Evolutionary conservation across 805 yeast species (phyloP).

Genomic region (Wickerhamiella azymoides): DNA sequence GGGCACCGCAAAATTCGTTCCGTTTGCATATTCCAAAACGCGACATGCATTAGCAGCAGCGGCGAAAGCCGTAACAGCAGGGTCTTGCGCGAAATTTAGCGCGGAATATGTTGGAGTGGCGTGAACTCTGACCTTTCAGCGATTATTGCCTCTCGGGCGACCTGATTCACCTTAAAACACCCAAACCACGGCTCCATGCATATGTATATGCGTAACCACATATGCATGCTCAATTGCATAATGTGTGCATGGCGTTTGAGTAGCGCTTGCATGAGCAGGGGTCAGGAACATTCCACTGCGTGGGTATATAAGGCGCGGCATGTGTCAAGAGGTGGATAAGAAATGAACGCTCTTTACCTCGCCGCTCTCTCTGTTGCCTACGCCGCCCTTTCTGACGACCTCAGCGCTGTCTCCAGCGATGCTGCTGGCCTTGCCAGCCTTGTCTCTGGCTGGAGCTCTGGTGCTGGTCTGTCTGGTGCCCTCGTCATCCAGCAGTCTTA

Average conservation of each 20-base stretch:
- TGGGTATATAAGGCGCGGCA: neutral
- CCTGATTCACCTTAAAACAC: too few species aligned
- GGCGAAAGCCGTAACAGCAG: too few species aligned
- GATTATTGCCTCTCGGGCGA: too few species aligned
- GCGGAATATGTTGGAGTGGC: too few species aligned
- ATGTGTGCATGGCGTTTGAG: too few species aligned
- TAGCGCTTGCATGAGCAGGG: neutral
- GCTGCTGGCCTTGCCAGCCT: slow-evolving; percentile 30
- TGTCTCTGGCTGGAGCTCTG: slow-evolving; percentile 12
- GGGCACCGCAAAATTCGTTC: too few species aligned
- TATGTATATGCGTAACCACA: neutral
- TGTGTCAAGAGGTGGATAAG: neutral
- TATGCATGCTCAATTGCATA: too few species aligned
- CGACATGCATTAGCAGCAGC: too few species aligned
- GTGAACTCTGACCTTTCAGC: too few species aligned
- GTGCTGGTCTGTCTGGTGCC: slow-evolving; percentile 21
- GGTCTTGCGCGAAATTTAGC: too few species aligned
- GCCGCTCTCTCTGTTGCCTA: slow-evolving; percentile 5
- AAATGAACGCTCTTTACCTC: slow-evolving; percentile 6
- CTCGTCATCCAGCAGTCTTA: slow-evolving; percentile 20
- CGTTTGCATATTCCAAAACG: too few species aligned
- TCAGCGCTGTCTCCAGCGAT: slow-evolving; percentile 28
- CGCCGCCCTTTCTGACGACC: slow-evolving; percentile 7
- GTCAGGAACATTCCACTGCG: neutral
- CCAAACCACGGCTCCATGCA: neutral